These are phyloP conservation scores for Fusarium sp. DNA, from an alignment of 2,329 filamentous ascomycete species.

Conservation along the genomic window DNA sequence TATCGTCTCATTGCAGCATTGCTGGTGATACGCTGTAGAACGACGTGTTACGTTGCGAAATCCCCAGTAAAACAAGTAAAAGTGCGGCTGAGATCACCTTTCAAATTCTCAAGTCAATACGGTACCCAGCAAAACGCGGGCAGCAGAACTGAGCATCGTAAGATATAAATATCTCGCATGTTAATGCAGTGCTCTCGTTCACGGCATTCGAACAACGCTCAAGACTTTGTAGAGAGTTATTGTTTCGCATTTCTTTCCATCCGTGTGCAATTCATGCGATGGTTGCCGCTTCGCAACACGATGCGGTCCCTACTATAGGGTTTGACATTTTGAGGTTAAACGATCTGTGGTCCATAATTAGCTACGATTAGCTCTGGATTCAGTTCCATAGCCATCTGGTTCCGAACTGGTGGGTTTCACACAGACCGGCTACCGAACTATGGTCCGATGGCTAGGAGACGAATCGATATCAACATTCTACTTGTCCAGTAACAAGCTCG, in stretches of 20 bases:
- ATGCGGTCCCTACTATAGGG: constrained; percentile 15
- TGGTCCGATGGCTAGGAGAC: constrained; percentile 4
- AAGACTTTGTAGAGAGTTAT: constrained; percentile 20
- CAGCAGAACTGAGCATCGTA: not conserved
- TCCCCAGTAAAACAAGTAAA: not conserved
- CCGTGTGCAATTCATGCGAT: constrained; percentile 8
- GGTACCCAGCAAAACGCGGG: not conserved
- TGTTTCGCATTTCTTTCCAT: constrained; percentile 26
- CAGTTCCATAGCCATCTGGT: constrained; percentile 14
- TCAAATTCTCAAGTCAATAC: not conserved
- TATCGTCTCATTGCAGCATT: constrained; percentile 8
- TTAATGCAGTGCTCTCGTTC: constrained; percentile 12
- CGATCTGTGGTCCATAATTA: constrained; percentile 19
- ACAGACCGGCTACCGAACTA: constrained; percentile 19
- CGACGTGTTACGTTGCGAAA: constrained; percentile 1
- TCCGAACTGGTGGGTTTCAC: constrained; percentile 22
- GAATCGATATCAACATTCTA: constrained; percentile 2
- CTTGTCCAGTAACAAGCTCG: constrained; percentile 3
- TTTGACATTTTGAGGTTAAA: constrained; percentile 3
- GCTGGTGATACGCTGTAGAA: constrained; percentile 8
- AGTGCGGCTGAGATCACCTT: not conserved
- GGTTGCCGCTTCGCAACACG: constrained; percentile 24
- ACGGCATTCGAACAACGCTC: constrained; percentile 19
- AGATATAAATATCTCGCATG: constrained; percentile 10
- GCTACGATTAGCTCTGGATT: constrained; percentile 15